phyloP scores from a whole-genome alignment of 78 protist genomes.

The Cyanophora paradoxa region DNA sequence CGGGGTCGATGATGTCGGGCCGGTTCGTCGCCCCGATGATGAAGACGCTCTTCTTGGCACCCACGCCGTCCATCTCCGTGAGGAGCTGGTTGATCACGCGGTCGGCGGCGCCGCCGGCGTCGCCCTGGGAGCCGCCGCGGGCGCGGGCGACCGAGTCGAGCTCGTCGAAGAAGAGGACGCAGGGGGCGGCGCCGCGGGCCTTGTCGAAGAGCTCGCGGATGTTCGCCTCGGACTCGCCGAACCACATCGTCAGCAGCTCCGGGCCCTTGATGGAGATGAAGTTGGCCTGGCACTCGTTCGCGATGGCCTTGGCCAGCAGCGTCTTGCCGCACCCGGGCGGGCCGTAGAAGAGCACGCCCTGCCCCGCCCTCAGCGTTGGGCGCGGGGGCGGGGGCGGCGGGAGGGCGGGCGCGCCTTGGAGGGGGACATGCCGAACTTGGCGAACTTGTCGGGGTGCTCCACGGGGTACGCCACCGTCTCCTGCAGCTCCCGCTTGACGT shows the following conservation, averaged over 20 bases:
- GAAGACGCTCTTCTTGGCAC: constrained; percentile 97
- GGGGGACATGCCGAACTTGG: constrained; percentile 97
- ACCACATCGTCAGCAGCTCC: constrained; percentile 99
- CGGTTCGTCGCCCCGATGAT: constrained; percentile 99
- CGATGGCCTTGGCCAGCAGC: constrained; percentile 99
- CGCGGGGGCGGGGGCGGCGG: too few relatives aligned
- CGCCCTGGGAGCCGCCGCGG: constrained; percentile 93
- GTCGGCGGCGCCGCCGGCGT: constrained; percentile 99
- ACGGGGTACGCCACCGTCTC: constrained; percentile 98
- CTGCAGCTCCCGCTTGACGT: constrained; percentile 81
- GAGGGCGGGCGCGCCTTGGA: too few relatives aligned
- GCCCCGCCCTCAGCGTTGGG: too few relatives aligned
- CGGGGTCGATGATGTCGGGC: constrained; percentile 99
- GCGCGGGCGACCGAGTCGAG: constrained; percentile 97
- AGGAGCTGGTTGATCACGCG: constrained; percentile 99
- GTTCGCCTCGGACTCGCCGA: constrained; percentile 99
- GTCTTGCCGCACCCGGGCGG: constrained; percentile 99
- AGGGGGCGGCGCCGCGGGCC: constrained; percentile 99
- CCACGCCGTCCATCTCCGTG: constrained; percentile 99
- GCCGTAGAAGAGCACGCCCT: constrained; percentile 99
- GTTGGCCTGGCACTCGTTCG: constrained; percentile 99
- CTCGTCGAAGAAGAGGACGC: constrained; percentile 99
- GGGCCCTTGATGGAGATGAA: constrained; percentile 99
- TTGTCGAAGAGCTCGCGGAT: constrained; percentile 99
- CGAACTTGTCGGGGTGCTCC: constrained; percentile 98